Evolutionary conservation across 176 grass and related monocot genomes (phyloP), one percentile per base, ranked within the genome.

Genomic region (Phyllostachys edulis): DNA sequence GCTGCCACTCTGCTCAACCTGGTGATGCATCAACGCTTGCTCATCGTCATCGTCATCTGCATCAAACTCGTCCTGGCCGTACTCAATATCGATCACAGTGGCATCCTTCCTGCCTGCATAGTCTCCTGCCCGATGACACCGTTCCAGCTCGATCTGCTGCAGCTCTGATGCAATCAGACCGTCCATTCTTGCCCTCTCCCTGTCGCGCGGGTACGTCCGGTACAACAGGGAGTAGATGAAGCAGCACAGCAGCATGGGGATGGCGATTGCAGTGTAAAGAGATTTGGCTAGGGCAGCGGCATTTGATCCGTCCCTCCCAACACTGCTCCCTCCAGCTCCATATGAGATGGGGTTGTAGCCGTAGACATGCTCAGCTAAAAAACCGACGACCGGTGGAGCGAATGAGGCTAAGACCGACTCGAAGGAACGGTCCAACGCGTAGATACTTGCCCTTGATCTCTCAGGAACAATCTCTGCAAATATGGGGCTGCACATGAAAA

Each of bases 381-480:
- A 82, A 8, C 91, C 93, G 17, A 98, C 96, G 9, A 89, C 9
- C 0, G 96, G 93, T 71, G 91, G 85, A 26, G 96, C 96, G 42
- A 95, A 98, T 38, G 96, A 94, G n/a, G 96, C 77, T 45, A 98
- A 81, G 2, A 95, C 78, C 0, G 96, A 92, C 83, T 98, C 91
- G 20, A 90, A 94, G n/a, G 96, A 98, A 70, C 85, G 83, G 78
- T 95, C 93, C 76, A 98, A 40, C 6, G 93, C 96, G 9, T 98
- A 98, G 50, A 95, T 93, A 34, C 91, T 94, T 76, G 96, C 88
- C 63, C 93, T 88, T 81, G 96, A 95, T 85, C 87, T 93, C 83
- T 92, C 91, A 54, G 93, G 93, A 71, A 98, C 96, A 17, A 95
- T 98, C 82, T 95, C 96, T 8, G 93, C 96, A 75, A 98, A 98